Evolutionary conservation across 495 filamentous ascomycete genomes (phyloP).

Genomic region (Xeromyces bisporus): DNA sequence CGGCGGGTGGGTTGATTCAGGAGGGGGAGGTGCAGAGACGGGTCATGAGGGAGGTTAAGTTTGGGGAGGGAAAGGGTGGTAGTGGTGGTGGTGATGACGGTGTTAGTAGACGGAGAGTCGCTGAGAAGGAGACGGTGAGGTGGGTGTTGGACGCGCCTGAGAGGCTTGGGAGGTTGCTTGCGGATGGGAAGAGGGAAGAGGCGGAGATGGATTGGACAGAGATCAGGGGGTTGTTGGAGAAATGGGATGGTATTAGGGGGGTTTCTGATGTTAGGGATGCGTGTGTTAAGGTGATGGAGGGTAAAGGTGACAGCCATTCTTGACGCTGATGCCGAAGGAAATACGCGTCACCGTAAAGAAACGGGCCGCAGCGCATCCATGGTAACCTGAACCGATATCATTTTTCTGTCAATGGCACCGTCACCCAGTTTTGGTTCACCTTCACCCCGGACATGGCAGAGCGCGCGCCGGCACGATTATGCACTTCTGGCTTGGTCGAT

Average conservation of each 20-base stretch:
- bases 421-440: no score
- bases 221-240: slow-evolving; percentile 24
- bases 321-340: no score
- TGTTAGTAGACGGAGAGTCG: slow-evolving; percentile 25
- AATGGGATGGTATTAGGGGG: slow-evolving; percentile 43
- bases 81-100: no score
- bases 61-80: slow-evolving; percentile 13
- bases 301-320: slow-evolving; percentile 11
- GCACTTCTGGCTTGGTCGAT: no score
- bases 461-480: no score
- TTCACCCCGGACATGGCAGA: no score
- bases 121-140: slow-evolving; percentile 47
- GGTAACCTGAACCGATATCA: no score
- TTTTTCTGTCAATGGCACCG: no score
- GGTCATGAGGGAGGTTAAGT: slow-evolving; percentile 20
- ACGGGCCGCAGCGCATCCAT: no score
- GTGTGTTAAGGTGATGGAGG: slow-evolving; percentile 39
- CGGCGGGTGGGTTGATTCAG: slow-evolving; percentile 49
- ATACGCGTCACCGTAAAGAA: no score
- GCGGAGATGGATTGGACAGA: slow-evolving; percentile 46
- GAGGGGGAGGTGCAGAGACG: slow-evolving; percentile 24
- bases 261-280: slow-evolving; percentile 40
- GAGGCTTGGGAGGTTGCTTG: slow-evolving; percentile 31
- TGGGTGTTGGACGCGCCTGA: slow-evolving; percentile 51
- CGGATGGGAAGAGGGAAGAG: slow-evolving; percentile 31